phyloP scores from a whole-genome alignment of 1,284 basidiomycete genomes.

The Heterobasidion parviporum region DNA sequence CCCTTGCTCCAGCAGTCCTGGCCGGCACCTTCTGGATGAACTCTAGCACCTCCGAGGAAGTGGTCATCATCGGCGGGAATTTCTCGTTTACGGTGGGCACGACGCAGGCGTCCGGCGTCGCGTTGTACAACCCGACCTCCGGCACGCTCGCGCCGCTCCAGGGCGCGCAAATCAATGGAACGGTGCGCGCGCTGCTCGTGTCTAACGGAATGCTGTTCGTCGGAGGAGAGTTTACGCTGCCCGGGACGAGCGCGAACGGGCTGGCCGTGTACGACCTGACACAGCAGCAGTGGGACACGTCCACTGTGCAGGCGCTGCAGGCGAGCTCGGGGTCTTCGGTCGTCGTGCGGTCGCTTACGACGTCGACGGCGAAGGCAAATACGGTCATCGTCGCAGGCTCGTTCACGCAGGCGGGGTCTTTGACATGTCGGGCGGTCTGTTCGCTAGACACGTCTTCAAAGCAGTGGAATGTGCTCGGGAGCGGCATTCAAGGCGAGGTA shows the following conservation, averaged over 20 bases:
- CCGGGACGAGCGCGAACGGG: constrained; percentile 46
- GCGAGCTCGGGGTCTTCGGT: constrained; percentile 46
- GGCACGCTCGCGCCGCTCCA: constrained; percentile 47
- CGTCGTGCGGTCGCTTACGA: constrained; percentile 68
- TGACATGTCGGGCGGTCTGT: constrained; percentile 78
- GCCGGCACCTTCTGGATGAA: constrained; percentile 91
- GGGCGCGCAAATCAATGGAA: constrained; percentile 58
- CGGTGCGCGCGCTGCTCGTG: constrained; percentile 68
- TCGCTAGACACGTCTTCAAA: constrained; percentile 57
- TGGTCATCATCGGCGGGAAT: constrained; percentile 85
- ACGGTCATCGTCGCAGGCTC: constrained; percentile 79
- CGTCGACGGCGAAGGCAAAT: constrained; percentile 52
- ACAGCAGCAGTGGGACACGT: constrained; percentile 48
- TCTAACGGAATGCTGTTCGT: constrained; percentile 60
- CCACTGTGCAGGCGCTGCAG: constrained; percentile 51
- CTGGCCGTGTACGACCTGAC: constrained; percentile 75
- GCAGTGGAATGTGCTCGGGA: constrained; percentile 80
- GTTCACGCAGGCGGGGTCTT: constrained; percentile 73
- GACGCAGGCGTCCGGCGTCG: constrained; percentile 49
- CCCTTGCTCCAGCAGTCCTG: constrained; percentile 73
- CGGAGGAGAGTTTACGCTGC: constrained; percentile 71
- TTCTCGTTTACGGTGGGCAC: constrained; percentile 56
- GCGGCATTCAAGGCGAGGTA: constrained; percentile 78
- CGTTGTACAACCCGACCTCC: constrained; percentile 60
- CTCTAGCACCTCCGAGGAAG: constrained; percentile 50